A percentile compares a stretch with the other conserved stretches of the same genome.
These are phyloP conservation scores for Erythrobasidium yunnanense DNA, from an alignment of 768 basidiomycete genomes.

Conservation along the genomic window DNA sequence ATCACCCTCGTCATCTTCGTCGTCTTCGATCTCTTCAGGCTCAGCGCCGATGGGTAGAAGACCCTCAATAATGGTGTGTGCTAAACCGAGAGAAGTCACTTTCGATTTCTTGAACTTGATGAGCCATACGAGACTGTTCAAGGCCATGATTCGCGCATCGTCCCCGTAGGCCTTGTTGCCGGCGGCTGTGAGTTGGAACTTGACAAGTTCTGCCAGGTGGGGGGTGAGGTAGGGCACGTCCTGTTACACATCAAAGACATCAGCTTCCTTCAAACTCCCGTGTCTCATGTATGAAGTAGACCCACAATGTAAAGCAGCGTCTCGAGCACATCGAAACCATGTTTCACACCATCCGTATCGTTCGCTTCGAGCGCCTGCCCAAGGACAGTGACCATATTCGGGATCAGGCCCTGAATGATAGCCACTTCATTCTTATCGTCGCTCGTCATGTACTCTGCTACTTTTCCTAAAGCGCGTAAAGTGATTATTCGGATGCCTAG, in stretches of 20 bases:
- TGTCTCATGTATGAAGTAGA: too few relatives aligned
- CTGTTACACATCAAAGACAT: slow-evolving; percentile 43
- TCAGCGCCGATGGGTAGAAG: slow-evolving; percentile 91
- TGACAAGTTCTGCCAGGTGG: slow-evolving; percentile 71
- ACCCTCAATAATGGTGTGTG: slow-evolving; percentile 71
- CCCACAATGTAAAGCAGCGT: slow-evolving; percentile 80
- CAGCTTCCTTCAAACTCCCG: too few relatives aligned
- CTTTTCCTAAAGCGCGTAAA: slow-evolving; percentile 77
- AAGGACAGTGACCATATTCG: slow-evolving; percentile 77
- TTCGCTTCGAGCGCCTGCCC: slow-evolving; percentile 66
- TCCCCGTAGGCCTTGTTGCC: slow-evolving; percentile 62
- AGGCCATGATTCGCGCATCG: slow-evolving; percentile 74
- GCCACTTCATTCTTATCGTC: slow-evolving; percentile 79
- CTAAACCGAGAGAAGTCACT: slow-evolving; percentile 73
- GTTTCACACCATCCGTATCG: slow-evolving; percentile 70
- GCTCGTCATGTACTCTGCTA: slow-evolving; percentile 80
- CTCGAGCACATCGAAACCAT: slow-evolving; percentile 90
- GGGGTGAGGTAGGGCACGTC: slow-evolving; percentile 88
- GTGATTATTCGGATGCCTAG: slow-evolving; percentile 82
- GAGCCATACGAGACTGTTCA: slow-evolving; percentile 92
- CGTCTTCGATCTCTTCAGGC: slow-evolving; percentile 85
- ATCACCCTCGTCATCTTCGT: slow-evolving; percentile 82
- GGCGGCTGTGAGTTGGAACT: slow-evolving; percentile 77
- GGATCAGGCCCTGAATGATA: slow-evolving; percentile 75
- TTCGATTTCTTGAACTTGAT: slow-evolving; percentile 98